Percentiles rank a stretch among this genome's conserved stretches.
Conservation (phyloP, 23 red algal species). For the Gracilariopsis chorda region DNA sequence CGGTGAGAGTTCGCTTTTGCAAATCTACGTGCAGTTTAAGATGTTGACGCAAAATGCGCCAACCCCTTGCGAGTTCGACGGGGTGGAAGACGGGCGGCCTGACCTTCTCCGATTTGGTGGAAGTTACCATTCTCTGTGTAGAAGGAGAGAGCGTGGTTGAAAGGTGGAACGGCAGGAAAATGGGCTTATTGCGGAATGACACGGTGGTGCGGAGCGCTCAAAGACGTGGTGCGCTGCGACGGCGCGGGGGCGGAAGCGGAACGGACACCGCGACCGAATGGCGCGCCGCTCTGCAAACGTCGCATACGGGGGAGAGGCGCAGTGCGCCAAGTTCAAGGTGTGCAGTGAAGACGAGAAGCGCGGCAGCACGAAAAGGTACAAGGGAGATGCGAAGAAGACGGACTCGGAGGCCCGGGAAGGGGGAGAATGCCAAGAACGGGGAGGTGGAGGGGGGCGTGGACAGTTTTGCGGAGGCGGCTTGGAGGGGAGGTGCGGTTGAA, state of each 20-base stretch:
- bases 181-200: neutral
- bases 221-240: neutral
- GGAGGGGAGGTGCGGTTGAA: no score
- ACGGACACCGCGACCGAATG: slow-evolving; percentile 16
- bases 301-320: neutral
- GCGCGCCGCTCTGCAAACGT: slow-evolving; percentile 1
- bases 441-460: neutral
- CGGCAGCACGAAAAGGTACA: neutral
- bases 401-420: neutral
- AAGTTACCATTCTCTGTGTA: slow-evolving; percentile 69
- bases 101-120: slow-evolving; percentile 36
- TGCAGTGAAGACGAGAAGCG: neutral
- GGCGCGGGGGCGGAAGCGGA: slow-evolving; percentile 37
- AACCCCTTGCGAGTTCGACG: slow-evolving; percentile 45
- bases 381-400: neutral
- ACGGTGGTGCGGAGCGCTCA: neutral
- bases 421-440: no score
- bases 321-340: neutral
- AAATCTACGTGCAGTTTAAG: slow-evolving; percentile 17
- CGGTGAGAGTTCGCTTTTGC: slow-evolving; percentile 18
- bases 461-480: no score
- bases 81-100: slow-evolving; percentile 42
- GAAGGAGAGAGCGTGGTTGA: no score
- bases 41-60: slow-evolving; percentile 36
- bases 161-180: neutral